A percentile compares a stretch with the other conserved stretches of the same genome.
Conservation (phyloP, 1,284 basidiomycete species). For the Chiua sp. region DNA sequence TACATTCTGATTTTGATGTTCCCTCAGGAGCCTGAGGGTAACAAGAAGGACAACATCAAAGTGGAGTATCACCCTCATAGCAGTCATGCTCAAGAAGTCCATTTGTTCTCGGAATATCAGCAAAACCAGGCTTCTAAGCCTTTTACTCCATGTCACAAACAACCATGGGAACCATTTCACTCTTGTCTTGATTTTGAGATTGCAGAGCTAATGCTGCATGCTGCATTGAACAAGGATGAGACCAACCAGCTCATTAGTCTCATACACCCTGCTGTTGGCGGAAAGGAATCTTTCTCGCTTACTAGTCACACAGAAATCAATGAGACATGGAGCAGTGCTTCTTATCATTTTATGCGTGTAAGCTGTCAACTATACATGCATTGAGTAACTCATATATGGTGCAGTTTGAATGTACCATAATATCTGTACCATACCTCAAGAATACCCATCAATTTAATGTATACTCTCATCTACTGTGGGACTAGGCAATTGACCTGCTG, state of each 20-base stretch:
- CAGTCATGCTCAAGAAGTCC: neutral
- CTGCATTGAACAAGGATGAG: conserved; percentile 6
- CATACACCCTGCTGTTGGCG: neutral
- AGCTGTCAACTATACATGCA: neutral
- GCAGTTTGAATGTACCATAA: neutral
- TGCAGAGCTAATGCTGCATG: conserved; percentile 9
- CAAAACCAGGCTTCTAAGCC: neutral
- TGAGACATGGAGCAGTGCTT: conserved; percentile 6
- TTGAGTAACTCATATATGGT: too few relatives aligned
- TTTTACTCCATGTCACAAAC: neutral
- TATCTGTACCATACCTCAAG: conserved; percentile 14
- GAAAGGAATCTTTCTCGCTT: conserved; percentile 3
- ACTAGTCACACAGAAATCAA: conserved; percentile 9
- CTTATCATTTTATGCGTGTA: neutral
- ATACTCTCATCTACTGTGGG: conserved; percentile 13
- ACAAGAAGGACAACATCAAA: conserved; percentile 9
- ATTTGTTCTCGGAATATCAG: conserved; percentile 5
- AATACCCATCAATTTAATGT: neutral
- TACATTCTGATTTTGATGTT: too few relatives aligned
- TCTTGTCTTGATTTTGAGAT: conserved; percentile 14
- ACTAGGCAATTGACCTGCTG: conserved; percentile 27
- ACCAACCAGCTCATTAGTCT: conserved; percentile 2
- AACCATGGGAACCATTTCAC: conserved; percentile 14
- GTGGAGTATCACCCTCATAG: conserved; percentile 11
- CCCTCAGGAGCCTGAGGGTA: too few relatives aligned